Base-by-base conservation (phyloP, 2,329 filamentous ascomycete genomes). In the Penicillium sp. region DNA sequence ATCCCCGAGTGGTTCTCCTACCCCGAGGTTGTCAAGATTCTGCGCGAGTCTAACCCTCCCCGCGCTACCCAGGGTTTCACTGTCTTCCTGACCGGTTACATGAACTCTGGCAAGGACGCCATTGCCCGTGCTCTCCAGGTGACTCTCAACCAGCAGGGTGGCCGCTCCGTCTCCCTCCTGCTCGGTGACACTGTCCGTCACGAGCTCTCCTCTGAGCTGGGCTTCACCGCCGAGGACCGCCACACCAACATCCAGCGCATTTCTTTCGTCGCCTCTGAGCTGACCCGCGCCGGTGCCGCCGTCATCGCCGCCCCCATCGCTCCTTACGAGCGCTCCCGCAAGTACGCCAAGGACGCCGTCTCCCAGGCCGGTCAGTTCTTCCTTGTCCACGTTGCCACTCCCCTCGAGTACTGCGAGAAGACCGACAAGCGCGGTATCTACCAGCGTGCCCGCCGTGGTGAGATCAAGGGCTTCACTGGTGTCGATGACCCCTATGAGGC, bases 1-100 rank as follows among this genome's bases (percentile, higher is more conserved):
- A 99, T 99, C 69, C 95, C 95, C 67, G 92, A 96, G 79, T 99
- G 95, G 95, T 99, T 99, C 85, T 98, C 95, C 31, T 99, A 99
- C 83, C 93, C 95, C 61, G 95, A 99, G 82, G 95, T 99, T 68
- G 95, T 99, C 79, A 88, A 87, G 78, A 95, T 98, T 49, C 89
- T 99, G 61, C 89, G 95, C 71, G 93, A 99, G 82, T 96, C 93
- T 67, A 95, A 98, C 82, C 95, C 93, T 49, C 87, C 96, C 51
- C 90, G 95, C 66, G 88, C 86, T 69, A 85, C 89, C 72, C 96
- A 99, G 82, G 95, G 95, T 63, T 99, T 99, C 86, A 98, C 95
- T 62, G 85, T 99, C 78, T 97, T 99, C 87, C 84, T 99, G 65
- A 98, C 95, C 3, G 95, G 95, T 60, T 97, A 95, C 84, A 89